phyloP scores from a whole-genome alignment of 2,329 filamentous ascomycete species.

The Stenocarpella maydis region DNA sequence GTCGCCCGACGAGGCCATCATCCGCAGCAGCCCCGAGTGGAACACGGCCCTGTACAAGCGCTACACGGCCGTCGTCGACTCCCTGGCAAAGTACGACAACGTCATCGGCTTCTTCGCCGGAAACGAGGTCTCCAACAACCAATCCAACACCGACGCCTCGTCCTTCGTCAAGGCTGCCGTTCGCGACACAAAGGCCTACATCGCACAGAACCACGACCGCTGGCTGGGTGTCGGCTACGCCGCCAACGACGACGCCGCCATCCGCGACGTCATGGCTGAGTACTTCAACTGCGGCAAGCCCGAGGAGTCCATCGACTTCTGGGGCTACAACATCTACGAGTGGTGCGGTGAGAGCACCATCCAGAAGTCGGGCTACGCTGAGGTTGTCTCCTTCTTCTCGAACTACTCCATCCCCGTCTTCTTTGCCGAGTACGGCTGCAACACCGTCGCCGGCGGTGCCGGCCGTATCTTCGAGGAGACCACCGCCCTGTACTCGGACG shows the following conservation, averaged over 20 bases:
- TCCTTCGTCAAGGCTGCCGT: constrained; percentile 98
- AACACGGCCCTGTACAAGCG: constrained; percentile 78
- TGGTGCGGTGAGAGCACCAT: constrained; percentile 93
- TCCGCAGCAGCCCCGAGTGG: constrained; percentile 82
- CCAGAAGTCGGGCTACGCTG: constrained; percentile 78
- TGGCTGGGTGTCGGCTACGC: constrained; percentile 92
- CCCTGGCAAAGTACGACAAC: constrained; percentile 84
- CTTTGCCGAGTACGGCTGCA: constrained; percentile 99
- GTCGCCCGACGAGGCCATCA: constrained; percentile 83
- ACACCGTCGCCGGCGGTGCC: constrained; percentile 65
- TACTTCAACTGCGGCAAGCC: constrained; percentile 92
- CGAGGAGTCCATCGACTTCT: constrained; percentile 82
- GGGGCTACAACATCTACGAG: constrained; percentile 99
- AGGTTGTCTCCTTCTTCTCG: constrained; percentile 84
- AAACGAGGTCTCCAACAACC: constrained; percentile 93
- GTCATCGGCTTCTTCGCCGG: constrained; percentile 97
- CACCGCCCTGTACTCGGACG: constrained; percentile 75
- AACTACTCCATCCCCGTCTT: constrained; percentile 94
- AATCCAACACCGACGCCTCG: constrained; percentile 87
- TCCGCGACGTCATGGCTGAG: constrained; percentile 81
- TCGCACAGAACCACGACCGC: constrained; percentile 80
- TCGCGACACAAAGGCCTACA: constrained; percentile 94
- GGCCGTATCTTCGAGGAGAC: constrained; percentile 88
- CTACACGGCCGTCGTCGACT: constrained; percentile 86
- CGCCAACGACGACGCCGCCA: constrained; percentile 88